phyloP scores from a whole-genome alignment of 768 basidiomycete species.

The Russula sp. region DNA sequence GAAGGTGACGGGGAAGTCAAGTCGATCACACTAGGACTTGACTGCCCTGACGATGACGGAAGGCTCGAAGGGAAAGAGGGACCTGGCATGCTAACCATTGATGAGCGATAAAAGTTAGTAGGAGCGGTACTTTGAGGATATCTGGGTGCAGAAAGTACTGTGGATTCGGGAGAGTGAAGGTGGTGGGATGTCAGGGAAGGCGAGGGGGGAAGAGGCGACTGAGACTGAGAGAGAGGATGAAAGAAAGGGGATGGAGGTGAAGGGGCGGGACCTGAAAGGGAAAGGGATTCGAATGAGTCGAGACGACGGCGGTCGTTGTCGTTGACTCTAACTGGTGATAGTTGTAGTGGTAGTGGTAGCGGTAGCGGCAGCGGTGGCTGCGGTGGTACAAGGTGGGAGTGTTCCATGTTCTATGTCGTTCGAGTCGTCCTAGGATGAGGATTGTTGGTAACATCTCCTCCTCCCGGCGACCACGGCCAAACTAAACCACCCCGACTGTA shows the following conservation, averaged over 20 bases:
- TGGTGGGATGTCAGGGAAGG: neutral
- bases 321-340: neutral
- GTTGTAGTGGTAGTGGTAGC: neutral
- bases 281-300: conserved; percentile 12
- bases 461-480: no score
- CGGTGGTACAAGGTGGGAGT: neutral
- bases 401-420: neutral
- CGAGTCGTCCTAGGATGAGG: conserved; percentile 3
- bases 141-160: neutral
- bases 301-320: conserved; percentile 5
- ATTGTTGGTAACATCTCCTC: neutral
- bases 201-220: neutral
- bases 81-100: conserved; percentile 25
- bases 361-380: neutral
- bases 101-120: conserved; percentile 1
- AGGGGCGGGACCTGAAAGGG: conserved; percentile 2
- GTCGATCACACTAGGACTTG: conserved; percentile 13
- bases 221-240: conserved; percentile 8
- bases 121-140: conserved; percentile 9
- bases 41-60: conserved; percentile 6
- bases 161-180: neutral
- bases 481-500: neutral
- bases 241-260: conserved; percentile 15
- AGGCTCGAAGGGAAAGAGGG: conserved; percentile 9
- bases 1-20: conserved; percentile 19